These are phyloP conservation scores for Withania somnifera DNA, from an alignment of 305 asterid species.

Conservation along the genomic window DNA sequence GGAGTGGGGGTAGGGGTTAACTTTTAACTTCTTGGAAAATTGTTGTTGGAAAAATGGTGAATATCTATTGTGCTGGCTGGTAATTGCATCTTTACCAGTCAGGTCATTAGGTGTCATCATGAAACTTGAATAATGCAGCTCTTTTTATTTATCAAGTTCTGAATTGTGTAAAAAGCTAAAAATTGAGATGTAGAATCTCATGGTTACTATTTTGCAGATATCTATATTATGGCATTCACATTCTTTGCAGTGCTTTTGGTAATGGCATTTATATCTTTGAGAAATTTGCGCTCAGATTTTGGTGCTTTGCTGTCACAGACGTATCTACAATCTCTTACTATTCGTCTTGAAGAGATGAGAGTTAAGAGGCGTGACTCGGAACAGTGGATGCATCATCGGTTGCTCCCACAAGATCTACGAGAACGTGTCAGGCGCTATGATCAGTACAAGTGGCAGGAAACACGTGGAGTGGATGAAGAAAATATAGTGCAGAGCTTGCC, in stretches of 20 bases:
- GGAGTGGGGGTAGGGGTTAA: background rate
- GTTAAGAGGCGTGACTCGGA: slow-evolving; percentile 99
- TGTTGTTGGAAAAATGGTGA: background rate
- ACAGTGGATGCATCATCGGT: slow-evolving; percentile 99
- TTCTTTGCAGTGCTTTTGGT: background rate
- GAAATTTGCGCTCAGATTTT: background rate
- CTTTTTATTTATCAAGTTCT: background rate
- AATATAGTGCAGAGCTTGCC: slow-evolving; percentile 87
- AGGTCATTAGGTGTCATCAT: background rate
- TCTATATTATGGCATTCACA: background rate
- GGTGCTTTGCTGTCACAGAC: slow-evolving; percentile 47
- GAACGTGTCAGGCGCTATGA: slow-evolving; percentile 95
- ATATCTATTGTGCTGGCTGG: background rate
- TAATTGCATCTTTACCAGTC: background rate
- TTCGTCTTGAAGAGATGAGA: slow-evolving; percentile 99
- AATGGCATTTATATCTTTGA: background rate
- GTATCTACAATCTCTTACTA: slow-evolving; percentile 95
- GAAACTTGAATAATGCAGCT: background rate
- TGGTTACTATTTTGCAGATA: background rate
- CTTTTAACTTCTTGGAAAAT: background rate
- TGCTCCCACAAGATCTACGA: slow-evolving; percentile 89
- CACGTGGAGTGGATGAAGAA: slow-evolving; percentile 97
- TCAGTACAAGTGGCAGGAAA: slow-evolving; percentile 98
- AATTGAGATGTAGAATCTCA: background rate
- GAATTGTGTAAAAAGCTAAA: background rate